phyloP scores from a whole-genome alignment of 805 yeast species.

The Dipodascopsis uninucleata region DNA sequence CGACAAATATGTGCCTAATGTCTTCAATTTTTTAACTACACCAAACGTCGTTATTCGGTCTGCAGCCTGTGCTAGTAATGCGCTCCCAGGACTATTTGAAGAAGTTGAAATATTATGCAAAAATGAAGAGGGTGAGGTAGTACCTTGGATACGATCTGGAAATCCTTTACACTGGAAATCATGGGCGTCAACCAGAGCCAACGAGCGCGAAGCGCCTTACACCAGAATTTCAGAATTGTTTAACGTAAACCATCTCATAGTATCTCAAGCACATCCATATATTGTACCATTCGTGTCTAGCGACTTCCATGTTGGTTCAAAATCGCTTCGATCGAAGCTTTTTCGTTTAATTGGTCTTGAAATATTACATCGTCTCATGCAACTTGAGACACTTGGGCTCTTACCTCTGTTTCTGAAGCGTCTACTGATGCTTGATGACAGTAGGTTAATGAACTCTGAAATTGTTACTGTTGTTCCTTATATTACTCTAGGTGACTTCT shows the following conservation, averaged over 20 bases:
- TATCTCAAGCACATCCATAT: slow-evolving; percentile 89
- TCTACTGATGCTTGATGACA: slow-evolving; percentile 84
- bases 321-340: slow-evolving; percentile 38
- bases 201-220: slow-evolving; percentile 59
- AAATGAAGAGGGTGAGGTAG: slow-evolving; percentile 48
- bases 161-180: slow-evolving; percentile 16
- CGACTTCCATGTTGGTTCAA: slow-evolving; percentile 67
- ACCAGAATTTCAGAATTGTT: slow-evolving; percentile 85
- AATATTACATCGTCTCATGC: slow-evolving; percentile 75
- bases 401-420: slow-evolving; percentile 67
- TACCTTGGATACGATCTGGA: slow-evolving; percentile 30
- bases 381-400: slow-evolving; percentile 73
- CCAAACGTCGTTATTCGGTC: slow-evolving; percentile 89
- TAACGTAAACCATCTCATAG: slow-evolving; percentile 89
- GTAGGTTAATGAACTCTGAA: slow-evolving; percentile 34
- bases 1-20: slow-evolving; percentile 45
- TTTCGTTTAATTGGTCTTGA: slow-evolving; percentile 68
- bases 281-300: slow-evolving; percentile 83
- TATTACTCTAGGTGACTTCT: slow-evolving; percentile 39
- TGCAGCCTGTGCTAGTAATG: slow-evolving; percentile 72
- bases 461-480: slow-evolving; percentile 76
- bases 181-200: slow-evolving; percentile 34
- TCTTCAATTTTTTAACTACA: slow-evolving; percentile 84
- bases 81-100: slow-evolving; percentile 60
- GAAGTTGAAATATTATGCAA: slow-evolving; percentile 58